Percentiles rank a stretch among this genome's conserved stretches.
These are phyloP conservation scores for Trypethelium eluteriae DNA, from an alignment of 495 filamentous ascomycete species.

Conservation along the genomic window DNA sequence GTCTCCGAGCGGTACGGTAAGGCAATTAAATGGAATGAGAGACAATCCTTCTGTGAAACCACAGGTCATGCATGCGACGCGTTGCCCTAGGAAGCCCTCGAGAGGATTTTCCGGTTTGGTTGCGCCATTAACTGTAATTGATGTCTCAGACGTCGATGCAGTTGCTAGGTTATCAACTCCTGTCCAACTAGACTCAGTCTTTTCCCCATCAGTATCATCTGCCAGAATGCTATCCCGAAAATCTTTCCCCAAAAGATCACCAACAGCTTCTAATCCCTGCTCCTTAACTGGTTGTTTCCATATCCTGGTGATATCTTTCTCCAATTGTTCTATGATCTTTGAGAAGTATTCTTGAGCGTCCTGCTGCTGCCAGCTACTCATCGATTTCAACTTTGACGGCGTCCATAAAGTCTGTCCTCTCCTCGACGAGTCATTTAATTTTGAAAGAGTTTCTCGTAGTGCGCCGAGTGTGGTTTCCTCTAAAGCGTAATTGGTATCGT, in stretches of 20 bases:
- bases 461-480: conserved; percentile 43
- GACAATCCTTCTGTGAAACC: conserved; percentile 79
- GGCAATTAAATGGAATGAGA: conserved; percentile 85
- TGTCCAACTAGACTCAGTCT: not conserved
- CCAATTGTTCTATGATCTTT: conserved; percentile 77
- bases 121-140: not conserved
- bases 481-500: conserved; percentile 21
- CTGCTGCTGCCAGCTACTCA: conserved; percentile 93
- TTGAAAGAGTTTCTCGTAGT: conserved; percentile 55
- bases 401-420: conserved; percentile 71
- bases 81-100: conserved; percentile 79
- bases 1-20: conserved; percentile 70
- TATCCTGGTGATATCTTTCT: conserved; percentile 60
- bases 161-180: not conserved
- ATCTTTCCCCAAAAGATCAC: conserved; percentile 28
- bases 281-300: not conserved
- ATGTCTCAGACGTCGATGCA: conserved; percentile 28
- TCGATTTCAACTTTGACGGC: conserved; percentile 65
- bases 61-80: conserved; percentile 81
- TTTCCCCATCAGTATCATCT: not conserved
- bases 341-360: conserved; percentile 98
- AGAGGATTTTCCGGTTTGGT: conserved; percentile 54
- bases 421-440: conserved; percentile 58
- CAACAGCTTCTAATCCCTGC: conserved; percentile 15
- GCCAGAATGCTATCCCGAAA: conserved; percentile 15